phyloP scores from a whole-genome alignment of 2,329 filamentous ascomycete genomes.

The Claviceps pazoutovae region DNA sequence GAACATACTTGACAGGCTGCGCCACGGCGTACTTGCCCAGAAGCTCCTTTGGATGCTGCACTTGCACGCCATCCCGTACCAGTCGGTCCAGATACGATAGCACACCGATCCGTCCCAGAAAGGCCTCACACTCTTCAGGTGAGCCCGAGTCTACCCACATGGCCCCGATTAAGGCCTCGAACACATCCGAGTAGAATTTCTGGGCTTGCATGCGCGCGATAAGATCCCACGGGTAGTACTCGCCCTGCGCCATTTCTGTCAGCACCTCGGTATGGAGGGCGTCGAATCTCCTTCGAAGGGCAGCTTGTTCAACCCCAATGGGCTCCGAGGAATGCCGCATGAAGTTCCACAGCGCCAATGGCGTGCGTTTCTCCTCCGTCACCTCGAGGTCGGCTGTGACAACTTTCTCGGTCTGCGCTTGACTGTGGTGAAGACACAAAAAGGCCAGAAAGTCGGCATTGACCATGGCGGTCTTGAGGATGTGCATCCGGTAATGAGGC shows the following conservation, averaged over 20 bases:
- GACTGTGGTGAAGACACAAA: constrained; percentile 41
- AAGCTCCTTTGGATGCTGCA: constrained; percentile 52
- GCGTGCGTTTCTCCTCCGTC: constrained; percentile 7
- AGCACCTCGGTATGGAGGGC: constrained; percentile 34
- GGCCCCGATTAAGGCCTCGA: constrained; percentile 70
- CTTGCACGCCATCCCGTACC: constrained; percentile 42
- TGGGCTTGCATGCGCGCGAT: constrained; percentile 50
- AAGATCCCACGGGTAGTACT: constrained; percentile 61
- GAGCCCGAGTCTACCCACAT: constrained; percentile 69
- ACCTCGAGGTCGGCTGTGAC: constrained; percentile 9
- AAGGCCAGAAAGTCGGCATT: constrained; percentile 74
- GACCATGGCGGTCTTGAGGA: constrained; percentile 59
- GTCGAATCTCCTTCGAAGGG: constrained; percentile 30
- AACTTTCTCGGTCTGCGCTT: constrained; percentile 12
- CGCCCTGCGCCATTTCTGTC: constrained; percentile 32
- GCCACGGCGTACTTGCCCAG: constrained; percentile 44
- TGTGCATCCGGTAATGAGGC: constrained; percentile 51
- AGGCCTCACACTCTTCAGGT: constrained; percentile 39
- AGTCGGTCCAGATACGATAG: constrained; percentile 47
- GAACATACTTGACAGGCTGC: constrained; percentile 40
- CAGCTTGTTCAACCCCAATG: constrained; percentile 32
- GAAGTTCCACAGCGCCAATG: constrained; percentile 50
- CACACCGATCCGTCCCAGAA: constrained; percentile 54
- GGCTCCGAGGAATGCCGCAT: constrained; percentile 44
- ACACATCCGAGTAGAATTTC: constrained; percentile 73